Evolutionary conservation across 129 eudicot genomes (phyloP), one percentile per base, ranked within the genome.

Genomic region (Helichrysum umbraculigerum): DNA sequence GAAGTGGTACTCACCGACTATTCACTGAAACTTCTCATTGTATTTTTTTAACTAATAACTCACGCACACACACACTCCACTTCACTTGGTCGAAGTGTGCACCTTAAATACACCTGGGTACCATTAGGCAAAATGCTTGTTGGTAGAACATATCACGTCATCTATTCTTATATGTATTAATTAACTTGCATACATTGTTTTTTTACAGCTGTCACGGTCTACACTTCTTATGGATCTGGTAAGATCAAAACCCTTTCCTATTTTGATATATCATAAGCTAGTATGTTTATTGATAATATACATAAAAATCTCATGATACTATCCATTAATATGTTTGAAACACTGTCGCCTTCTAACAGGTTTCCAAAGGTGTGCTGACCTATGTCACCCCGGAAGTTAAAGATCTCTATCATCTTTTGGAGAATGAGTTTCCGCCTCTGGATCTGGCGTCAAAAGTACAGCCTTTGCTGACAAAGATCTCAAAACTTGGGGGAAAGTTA

Each of bases 321-420:
- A 22, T 77, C 4, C 7, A 51, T 47, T 42, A 15, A 12, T 34
- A 4, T 35, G 21, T 14, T 25, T 63, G 58, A 41, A 6, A 9
- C 19, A 14, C 8, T 22, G 15, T 60, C 25, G 6, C 39, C 12
- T 39, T 22, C 41, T 58, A 76, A 30, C 70, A 90, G 96, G 88
- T 82, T 25, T 79, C 88, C 25, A 88, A 86, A 83, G 92, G 93
- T 70, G 92, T 90, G 17, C 80, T 90, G 91, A 78, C 84, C n/a
- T 90, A 86, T 77, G 96, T 82, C 20, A 82, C 86, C 14, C 93
- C 79, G 35, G 96, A 90, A 88, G 91, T 90, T 0, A 91, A 86
- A 67, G 97, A 91, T 81, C 88, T 91, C 17, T 91, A 82, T 68
- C 75, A 82, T 78, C 82, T 88, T 69, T 47, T 91, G 78, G 93